Conservation (phyloP, 2,329 filamentous ascomycete genomes). For the Talaromyces sp. region DNA sequence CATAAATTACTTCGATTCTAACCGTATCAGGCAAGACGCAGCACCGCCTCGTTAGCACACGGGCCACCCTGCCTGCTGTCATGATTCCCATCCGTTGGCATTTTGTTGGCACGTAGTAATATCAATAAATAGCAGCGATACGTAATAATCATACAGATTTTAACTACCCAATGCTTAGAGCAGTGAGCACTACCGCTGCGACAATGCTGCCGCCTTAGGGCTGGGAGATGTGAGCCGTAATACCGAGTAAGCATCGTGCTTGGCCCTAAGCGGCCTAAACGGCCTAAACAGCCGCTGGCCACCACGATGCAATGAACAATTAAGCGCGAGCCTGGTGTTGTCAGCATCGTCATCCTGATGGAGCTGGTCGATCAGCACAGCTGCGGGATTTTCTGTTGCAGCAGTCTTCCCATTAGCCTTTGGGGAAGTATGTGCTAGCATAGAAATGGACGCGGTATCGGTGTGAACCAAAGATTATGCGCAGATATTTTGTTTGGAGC, state of each 20-base stretch:
- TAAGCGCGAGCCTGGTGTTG: not conserved
- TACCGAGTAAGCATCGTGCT: not conserved
- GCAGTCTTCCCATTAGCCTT: not conserved
- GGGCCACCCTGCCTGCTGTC: not conserved
- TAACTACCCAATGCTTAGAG: not conserved
- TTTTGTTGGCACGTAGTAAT: not conserved
- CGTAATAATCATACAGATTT: no score
- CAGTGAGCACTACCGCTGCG: not conserved
- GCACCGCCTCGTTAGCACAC: not conserved
- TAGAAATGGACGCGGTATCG: not conserved
- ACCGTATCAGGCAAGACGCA: not conserved
- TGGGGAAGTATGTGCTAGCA: not conserved
- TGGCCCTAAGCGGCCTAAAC: no score
- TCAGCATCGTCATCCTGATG: not conserved
- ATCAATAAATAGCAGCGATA: not conserved
- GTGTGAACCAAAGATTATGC: not conserved
- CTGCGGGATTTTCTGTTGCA: not conserved
- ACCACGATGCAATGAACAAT: not conserved
- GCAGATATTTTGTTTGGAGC: no score
- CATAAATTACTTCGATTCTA: not conserved
- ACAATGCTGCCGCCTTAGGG: not conserved
- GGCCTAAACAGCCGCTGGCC: not conserved
- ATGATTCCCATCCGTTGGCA: not conserved
- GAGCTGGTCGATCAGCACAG: not conserved
- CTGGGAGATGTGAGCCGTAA: not conserved